These are phyloP conservation scores for Epithele typhae DNA, from an alignment of 768 basidiomycete species.

Conservation along the genomic window DNA sequence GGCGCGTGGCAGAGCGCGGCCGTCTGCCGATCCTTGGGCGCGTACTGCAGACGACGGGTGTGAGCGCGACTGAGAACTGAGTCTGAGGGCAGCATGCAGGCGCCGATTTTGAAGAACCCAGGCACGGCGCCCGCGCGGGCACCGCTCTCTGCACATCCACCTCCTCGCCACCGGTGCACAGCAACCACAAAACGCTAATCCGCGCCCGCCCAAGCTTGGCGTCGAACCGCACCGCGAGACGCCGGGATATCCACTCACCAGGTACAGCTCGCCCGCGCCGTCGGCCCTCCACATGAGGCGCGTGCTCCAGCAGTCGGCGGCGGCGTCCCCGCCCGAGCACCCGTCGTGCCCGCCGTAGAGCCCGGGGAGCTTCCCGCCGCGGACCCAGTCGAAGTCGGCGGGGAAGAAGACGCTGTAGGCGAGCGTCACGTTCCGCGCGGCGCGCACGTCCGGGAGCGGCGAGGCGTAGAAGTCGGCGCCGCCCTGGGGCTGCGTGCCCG, in stretches of 20 bases:
- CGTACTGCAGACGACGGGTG: slow-evolving; percentile 46
- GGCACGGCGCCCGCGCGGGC: no score
- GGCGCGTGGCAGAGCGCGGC: slow-evolving; percentile 50
- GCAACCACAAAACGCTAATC: no score
- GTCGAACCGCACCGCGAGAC: no score
- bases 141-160: no score
- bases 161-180: no score
- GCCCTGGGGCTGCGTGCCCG: slow-evolving; percentile 55
- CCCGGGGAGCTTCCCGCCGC: slow-evolving; percentile 83
- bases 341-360: slow-evolving; percentile 62
- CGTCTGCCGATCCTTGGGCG: slow-evolving; percentile 68
- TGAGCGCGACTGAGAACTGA: no score
- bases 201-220: no score
- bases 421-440: slow-evolving; percentile 51
- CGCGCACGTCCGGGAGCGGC: slow-evolving; percentile 40
- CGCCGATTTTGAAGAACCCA: background rate
- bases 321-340: slow-evolving; percentile 75
- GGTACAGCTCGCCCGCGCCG: slow-evolving; percentile 73
- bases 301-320: slow-evolving; percentile 75
- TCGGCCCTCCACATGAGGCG: slow-evolving; percentile 75
- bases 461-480: slow-evolving; percentile 68
- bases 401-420: slow-evolving; percentile 79
- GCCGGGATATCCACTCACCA: slow-evolving; percentile 49
- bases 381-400: slow-evolving; percentile 66
- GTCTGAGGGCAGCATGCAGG: background rate